Evolutionary conservation across 2,329 filamentous ascomycete genomes (phyloP).

Genomic region (Rosellinia necatrix): DNA sequence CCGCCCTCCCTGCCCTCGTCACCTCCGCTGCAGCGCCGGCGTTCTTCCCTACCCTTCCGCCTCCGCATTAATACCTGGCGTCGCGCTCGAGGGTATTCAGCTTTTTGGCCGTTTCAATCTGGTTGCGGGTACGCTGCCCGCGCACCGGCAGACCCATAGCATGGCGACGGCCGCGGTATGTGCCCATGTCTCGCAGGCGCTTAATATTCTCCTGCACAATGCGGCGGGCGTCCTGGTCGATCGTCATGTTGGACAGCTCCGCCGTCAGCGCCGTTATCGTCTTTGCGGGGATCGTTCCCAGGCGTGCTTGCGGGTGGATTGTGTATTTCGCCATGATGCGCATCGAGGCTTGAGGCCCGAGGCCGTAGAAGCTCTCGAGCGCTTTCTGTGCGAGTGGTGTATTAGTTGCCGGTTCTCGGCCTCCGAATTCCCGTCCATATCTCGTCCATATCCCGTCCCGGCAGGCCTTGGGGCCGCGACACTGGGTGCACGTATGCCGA

Average conservation of each 20-base stretch:
- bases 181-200: constrained; percentile 86
- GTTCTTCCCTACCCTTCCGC: neutral
- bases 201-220: constrained; percentile 83
- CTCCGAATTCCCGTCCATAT: neutral
- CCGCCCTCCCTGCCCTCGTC: neutral
- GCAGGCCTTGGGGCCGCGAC: neutral
- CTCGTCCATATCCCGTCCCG: too few species aligned
- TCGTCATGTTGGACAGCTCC: constrained; percentile 87
- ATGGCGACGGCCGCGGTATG: constrained; percentile 86
- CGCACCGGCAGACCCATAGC: constrained; percentile 90
- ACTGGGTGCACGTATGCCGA: neutral
- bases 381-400: constrained; percentile 57
- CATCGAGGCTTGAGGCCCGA: constrained; percentile 71
- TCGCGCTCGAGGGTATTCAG: constrained; percentile 62
- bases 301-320: constrained; percentile 81
- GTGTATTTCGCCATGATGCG: constrained; percentile 86
- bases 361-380: constrained; percentile 84
- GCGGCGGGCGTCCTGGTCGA: constrained; percentile 85
- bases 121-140: constrained; percentile 85
- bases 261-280: constrained; percentile 82
- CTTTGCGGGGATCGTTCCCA: constrained; percentile 74
- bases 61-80: constrained; percentile 29
- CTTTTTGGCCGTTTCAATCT: constrained; percentile 64
- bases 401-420: constrained; percentile 3
- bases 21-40: neutral